Conservation (phyloP, 192 early-diverging fungal species). For the Kickxella alabastrina region DNA sequence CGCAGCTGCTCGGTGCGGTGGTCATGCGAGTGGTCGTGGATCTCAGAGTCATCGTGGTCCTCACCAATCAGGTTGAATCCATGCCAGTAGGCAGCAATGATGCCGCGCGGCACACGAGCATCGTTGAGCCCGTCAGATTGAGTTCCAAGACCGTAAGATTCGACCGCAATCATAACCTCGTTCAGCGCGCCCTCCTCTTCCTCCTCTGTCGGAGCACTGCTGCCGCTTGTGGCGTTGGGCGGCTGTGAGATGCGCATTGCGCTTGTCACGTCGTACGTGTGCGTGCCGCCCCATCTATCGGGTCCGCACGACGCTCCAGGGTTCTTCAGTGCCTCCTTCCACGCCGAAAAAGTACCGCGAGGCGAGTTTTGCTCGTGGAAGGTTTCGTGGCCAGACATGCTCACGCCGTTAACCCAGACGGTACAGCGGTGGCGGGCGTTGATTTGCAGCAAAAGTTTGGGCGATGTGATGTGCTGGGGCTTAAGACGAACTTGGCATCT, state of each 20-base stretch:
- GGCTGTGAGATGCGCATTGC: constrained; percentile 31
- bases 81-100: constrained; percentile 61
- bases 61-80: constrained; percentile 53
- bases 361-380: constrained; percentile 57
- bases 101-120: constrained; percentile 67
- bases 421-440: constrained; percentile 72
- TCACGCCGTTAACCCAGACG: constrained; percentile 64
- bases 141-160: constrained; percentile 71
- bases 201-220: constrained; percentile 13
- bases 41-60: constrained; percentile 51
- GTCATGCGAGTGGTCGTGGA: constrained; percentile 45
- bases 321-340: constrained; percentile 16
- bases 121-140: constrained; percentile 72
- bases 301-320: constrained; percentile 51
- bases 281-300: constrained; percentile 58
- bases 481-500: constrained; percentile 51
- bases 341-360: constrained; percentile 16
- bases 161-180: constrained; percentile 65
- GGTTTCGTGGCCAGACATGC: constrained; percentile 76
- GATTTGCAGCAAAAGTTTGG: constrained; percentile 53
- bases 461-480: constrained; percentile 21
- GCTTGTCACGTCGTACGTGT: constrained; percentile 57
- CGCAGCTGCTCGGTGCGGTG: constrained; percentile 42
- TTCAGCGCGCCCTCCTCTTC: constrained; percentile 56
- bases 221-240: neutral